Evolutionary conservation across 306 rosid genomes (phyloP).

Genomic region (Inga oerstediana): DNA sequence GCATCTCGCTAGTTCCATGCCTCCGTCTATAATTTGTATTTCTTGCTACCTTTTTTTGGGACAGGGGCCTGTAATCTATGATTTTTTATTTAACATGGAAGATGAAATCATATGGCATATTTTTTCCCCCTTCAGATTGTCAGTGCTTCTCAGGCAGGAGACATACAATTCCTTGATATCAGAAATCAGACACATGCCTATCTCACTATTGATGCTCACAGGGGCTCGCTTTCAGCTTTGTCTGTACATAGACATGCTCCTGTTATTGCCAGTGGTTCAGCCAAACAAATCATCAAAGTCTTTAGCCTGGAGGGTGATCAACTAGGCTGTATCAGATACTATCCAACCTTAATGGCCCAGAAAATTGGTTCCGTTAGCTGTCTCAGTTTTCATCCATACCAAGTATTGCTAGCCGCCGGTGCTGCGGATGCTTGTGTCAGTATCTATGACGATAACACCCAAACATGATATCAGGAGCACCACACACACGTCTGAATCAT

Average conservation of each 20-base stretch:
- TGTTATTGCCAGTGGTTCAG: conserved; percentile 93
- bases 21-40: background rate
- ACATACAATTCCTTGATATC: conserved; percentile 91
- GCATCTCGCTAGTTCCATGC: conserved; percentile 8
- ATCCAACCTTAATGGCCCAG: conserved; percentile 95
- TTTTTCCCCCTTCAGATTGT: conserved; percentile 61
- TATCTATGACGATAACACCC: conserved; percentile 76
- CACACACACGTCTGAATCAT: conserved; percentile 31
- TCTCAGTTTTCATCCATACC: conserved; percentile 86
- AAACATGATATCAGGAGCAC: conserved; percentile 21
- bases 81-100: conserved; percentile 20
- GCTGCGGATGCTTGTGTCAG: conserved; percentile 83
- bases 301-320: conserved; percentile 89
- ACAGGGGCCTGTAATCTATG: background rate
- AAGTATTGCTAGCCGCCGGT: conserved; percentile 92
- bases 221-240: conserved; percentile 95
- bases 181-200: conserved; percentile 67
- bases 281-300: conserved; percentile 89
- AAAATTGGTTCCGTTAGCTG: conserved; percentile 92
- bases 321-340: conserved; percentile 80
- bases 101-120: background rate
- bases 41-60: background rate
- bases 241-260: conserved; percentile 99
- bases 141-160: conserved; percentile 97
- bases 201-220: conserved; percentile 81